Base-by-base conservation (phyloP, 352 stramenopile genomes). In the Phytophthora idaei region DNA sequence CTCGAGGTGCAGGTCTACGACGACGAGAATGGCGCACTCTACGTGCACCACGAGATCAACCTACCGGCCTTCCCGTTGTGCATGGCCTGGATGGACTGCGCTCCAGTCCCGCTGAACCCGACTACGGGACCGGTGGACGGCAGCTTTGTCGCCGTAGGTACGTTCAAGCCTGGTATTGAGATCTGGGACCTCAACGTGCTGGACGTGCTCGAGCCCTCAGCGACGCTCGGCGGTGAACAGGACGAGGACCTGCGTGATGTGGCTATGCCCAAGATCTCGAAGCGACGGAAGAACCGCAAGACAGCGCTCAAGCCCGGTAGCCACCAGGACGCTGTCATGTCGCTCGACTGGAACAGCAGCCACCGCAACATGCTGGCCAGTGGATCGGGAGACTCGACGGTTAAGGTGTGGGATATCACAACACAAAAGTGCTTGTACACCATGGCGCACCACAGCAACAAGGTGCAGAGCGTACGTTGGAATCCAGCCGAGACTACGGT, bases 141-240 rank as follows among this genome's bases (percentile, higher is more conserved):
- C 36, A 99, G 97, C 81, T 99, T 98, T 72, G 96, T 98, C 10
- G 98, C 98, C 0, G 96, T 99, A n/a, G 98, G 98, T 34, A 99
- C 98, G 12, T 99, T 99, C 77, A 94, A 98, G 65, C 89, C 98
- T 1, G 97, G 92, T n/a, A 99, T 99, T 82, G 98, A 99, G 79
- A 98, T 99, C 74, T 99, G 98, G 98, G 99, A 99, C 76, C 80
- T 99, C 2, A 98, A 99, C 73, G 94, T 99, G 15, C 78, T 99
- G 49, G 98, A 99, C 78, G 93, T 98, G 12, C 76, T 99, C 4
- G 98, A 99, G 76, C 98, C 98, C 0, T 87, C 88, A 1, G 90
- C 93, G 15, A 95, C 97, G 21, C 84, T 99, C 17, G 98, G 98
- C 31, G 97, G 97, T 17, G 96, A 98, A 76, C 83, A 81, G 78